Base-by-base conservation (phyloP, 106 monocot genomes). In the Cymbidium sinense region DNA sequence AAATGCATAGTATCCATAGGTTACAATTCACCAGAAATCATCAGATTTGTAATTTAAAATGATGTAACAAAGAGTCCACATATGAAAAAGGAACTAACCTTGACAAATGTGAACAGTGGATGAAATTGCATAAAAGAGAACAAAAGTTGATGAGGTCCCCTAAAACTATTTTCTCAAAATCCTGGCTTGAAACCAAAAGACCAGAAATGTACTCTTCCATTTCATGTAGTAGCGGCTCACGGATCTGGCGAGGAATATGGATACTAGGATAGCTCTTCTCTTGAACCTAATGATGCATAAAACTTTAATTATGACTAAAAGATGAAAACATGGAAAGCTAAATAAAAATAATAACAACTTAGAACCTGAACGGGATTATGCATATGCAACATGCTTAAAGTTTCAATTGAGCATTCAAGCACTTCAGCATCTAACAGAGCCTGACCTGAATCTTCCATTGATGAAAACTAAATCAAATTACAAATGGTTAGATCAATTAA, bases 71-170 rank as follows among this genome's bases (percentile, higher is more conserved):
- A 71, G 9, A 71, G 34, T 39, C n/a, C 31, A 67, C 31, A 2
- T 33, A 31, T 31, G 21, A 7, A 43, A 44, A 44, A 13, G 28
- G 12, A 44, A 77, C 18, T 70, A 36, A 96, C 96, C 96, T 84
- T 75, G 85, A 67, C 29, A 86, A 67, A 41, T 84, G 15, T 76
- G 85, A 78, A 74, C 76, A 50, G 34, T 88, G 81, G 21, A 88
- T 80, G 75, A 65, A 76, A 89, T 89, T 93, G 83, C 83, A 93
- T 18, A 90, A 74, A 74, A 96, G 83, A 70, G 86, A 89, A 67
- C 93, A 93, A 23, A 80, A n/a, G 62, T 79, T 83, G 34, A 91
- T 19, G 23, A 91, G 69, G 73, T 83, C 77, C 69, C 88, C 82
- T 21, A 91, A 80, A 80, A 47, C 70, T 13, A 47, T 58, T 58